Evolutionary conservation across 2,329 filamentous ascomycete species (phyloP).

Genomic region (Trichophyton schoenleinii): DNA sequence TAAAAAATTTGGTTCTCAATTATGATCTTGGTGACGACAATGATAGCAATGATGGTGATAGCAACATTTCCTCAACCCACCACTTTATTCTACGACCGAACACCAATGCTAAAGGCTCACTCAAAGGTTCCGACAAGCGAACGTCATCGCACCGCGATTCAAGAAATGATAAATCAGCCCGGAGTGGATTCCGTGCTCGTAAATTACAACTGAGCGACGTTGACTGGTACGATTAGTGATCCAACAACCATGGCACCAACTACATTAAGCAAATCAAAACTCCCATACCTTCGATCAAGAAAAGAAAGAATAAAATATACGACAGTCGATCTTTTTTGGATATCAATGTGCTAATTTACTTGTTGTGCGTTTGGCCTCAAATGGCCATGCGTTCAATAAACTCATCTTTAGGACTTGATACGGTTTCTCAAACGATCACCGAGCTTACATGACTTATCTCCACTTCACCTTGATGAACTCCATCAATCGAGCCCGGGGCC

Average conservation of each 20-base stretch:
- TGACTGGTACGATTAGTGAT: constrained; percentile 61
- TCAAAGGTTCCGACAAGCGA: constrained; percentile 32
- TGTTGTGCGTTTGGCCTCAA: neutral
- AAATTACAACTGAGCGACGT: constrained; percentile 94
- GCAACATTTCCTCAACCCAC: constrained; percentile 22
- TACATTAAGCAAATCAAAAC: neutral
- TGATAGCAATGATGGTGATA: constrained; percentile 67
- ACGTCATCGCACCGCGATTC: constrained; percentile 28
- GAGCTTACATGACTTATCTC: neutral
- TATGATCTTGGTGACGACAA: constrained; percentile 78
- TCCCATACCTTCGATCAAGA: neutral
- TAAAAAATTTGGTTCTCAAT: constrained; percentile 94
- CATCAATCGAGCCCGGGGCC: no score
- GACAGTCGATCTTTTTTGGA: neutral
- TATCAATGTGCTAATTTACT: neutral
- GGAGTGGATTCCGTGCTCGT: constrained; percentile 66
- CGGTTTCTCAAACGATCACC: neutral
- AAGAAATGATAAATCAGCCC: constrained; percentile 45
- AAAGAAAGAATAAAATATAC: neutral
- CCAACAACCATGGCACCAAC: neutral
- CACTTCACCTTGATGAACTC: neutral
- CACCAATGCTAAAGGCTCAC: constrained; percentile 24
- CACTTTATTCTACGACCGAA: constrained; percentile 17
- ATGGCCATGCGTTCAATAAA: neutral
- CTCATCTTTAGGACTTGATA: constrained; percentile 1